Conservation (phyloP, 208 protist genomes). For the Entamoeba histolytica region DNA sequence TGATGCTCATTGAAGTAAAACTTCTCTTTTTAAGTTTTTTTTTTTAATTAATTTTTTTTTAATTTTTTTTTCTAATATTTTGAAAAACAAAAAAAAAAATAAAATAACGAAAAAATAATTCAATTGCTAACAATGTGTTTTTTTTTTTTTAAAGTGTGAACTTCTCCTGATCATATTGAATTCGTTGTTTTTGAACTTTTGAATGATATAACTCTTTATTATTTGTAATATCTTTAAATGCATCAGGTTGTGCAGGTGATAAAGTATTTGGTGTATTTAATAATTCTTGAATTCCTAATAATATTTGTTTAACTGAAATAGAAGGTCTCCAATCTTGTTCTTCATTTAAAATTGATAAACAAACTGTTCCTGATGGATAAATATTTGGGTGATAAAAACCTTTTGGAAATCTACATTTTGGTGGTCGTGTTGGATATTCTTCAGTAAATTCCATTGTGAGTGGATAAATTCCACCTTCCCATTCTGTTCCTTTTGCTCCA, state of each 20-base stretch:
- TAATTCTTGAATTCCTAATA: conserved; percentile 89
- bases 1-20: no score
- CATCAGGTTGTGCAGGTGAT: conserved; percentile 56
- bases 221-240: not conserved
- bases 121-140: no score
- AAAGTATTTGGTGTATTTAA: conserved; percentile 79
- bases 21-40: no score
- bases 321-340: conserved; percentile 90
- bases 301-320: conserved; percentile 82
- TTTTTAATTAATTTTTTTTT: no score
- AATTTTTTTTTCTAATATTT: no score
- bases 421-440: conserved; percentile 85
- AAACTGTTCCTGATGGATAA: conserved; percentile 91
- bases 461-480: conserved; percentile 76
- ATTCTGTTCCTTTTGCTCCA: conserved; percentile 62
- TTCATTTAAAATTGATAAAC: conserved; percentile 89
- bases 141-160: no score
- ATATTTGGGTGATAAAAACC: conserved; percentile 96
- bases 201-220: not conserved
- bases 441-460: conserved; percentile 73
- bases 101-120: no score
- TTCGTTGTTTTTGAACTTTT: no score
- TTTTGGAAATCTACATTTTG: conserved; percentile 78
- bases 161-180: no score
- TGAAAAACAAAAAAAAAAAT: no score